Percentiles rank a stretch among this genome's conserved stretches.
These are phyloP conservation scores for Catenaria anguillulae DNA, from an alignment of 371 early-diverging fungal genomes.

Conservation along the genomic window DNA sequence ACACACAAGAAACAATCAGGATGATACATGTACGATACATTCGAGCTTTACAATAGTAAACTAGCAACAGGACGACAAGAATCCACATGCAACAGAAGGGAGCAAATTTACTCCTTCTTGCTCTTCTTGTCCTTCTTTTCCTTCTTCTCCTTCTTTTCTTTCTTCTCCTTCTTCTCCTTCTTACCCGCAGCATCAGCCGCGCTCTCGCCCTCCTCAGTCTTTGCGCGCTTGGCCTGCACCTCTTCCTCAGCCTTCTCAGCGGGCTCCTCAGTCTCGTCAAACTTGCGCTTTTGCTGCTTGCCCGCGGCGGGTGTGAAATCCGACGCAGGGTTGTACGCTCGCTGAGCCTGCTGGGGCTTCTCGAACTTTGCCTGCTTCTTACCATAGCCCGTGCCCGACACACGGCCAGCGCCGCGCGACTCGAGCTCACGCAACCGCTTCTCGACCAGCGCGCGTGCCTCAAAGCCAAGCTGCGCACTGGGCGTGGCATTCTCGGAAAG, in stretches of 20 bases:
- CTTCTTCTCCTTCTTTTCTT: slow-evolving; percentile 19
- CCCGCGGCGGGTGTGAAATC: background rate
- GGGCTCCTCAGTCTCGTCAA: slow-evolving; percentile 19
- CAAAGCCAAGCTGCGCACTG: slow-evolving; percentile 64
- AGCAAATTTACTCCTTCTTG: too few relatives aligned
- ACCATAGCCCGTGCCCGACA: slow-evolving; percentile 16
- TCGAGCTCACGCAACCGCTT: slow-evolving; percentile 73
- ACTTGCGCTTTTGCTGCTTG: slow-evolving; percentile 10
- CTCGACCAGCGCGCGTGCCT: slow-evolving; percentile 71
- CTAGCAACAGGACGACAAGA: too few relatives aligned
- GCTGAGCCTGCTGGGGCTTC: background rate
- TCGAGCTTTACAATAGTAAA: too few relatives aligned
- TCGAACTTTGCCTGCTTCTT: slow-evolving; percentile 28
- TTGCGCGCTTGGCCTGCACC: slow-evolving; percentile 31
- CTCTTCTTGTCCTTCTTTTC: slow-evolving; percentile 18
- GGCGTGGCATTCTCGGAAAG: slow-evolving; percentile 50
- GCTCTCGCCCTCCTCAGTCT: slow-evolving; percentile 27
- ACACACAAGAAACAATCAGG: too few relatives aligned
- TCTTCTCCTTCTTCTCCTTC: slow-evolving; percentile 11
- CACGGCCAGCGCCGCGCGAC: slow-evolving; percentile 26
- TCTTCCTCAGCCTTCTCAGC: too few relatives aligned
- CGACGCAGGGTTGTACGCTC: background rate
- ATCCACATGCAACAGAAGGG: too few relatives aligned
- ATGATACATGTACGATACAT: too few relatives aligned
- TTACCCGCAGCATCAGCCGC: background rate